Base-by-base conservation (phyloP, 306 rosid species). In the Quercus mongolica region DNA sequence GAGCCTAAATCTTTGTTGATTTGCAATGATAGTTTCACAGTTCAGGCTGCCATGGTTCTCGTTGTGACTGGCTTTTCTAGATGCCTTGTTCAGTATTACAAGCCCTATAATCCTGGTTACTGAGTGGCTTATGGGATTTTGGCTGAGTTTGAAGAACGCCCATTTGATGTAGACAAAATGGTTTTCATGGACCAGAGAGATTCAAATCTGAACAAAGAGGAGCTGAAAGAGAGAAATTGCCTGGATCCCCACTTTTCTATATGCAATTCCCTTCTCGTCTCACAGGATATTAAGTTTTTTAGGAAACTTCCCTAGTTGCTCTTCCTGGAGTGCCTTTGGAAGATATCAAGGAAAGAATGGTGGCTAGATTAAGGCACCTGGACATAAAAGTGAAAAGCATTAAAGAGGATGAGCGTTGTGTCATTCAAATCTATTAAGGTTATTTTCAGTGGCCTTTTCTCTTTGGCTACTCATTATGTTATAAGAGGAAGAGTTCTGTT, bases 121-220 rank as follows among this genome's bases (percentile, higher is more conserved):
- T 92, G 88, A 82, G 97, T 94, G 62, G 98, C 97, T 18, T 87
- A 92, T 31, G 97, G 97, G 74, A 94, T 94, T 85, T 83, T 94
- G 75, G 98, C 97, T 0, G 97, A 89, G 91, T 94, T 92, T 13
- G 94, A 94, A 5, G 93, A 91, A 55, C 97, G 89, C 79, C 98
- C 98, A 0, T 94, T 87, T 78, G 94, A 92, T 30, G 87, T 91
- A 11, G 92, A 92, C 74, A 94, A 94, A 81, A 94, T 94, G 98
- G 87, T 92, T 57, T 94, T 92, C 63, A 91, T 94, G 98, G 98
- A 94, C 67, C 92, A 93, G 98, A 92, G 97, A 87, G 94, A 94
- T 77, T 89, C 97, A 0, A 97, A 94, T 84, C 80, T 94, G 64
- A 77, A 81, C 64, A 79, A 82, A 59, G 81, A 90, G 61, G 72